phyloP scores from a whole-genome alignment of 169 alveolate species.

The Babesia gibsoni region DNA sequence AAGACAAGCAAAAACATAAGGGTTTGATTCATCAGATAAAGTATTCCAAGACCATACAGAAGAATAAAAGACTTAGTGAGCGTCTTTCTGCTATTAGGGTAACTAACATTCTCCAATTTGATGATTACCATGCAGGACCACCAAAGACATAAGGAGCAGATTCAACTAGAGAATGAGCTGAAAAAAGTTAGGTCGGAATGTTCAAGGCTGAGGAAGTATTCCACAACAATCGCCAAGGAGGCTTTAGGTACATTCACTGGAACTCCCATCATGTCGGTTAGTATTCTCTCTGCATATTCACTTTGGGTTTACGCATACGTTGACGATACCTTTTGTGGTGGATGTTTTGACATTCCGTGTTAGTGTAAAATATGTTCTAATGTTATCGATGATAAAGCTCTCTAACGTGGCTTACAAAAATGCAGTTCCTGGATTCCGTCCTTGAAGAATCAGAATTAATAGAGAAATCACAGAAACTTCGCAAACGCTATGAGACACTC shows the following conservation, averaged over 20 bases:
- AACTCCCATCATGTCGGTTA: neutral
- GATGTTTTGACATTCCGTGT: too few relatives aligned
- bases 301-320: too few relatives aligned
- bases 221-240: conserved; percentile 5
- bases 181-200: neutral
- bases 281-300: too few relatives aligned
- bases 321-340: too few relatives aligned
- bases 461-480: neutral
- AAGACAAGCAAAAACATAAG: too few relatives aligned
- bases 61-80: too few relatives aligned
- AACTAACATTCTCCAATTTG: too few relatives aligned
- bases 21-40: too few relatives aligned
- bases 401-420: neutral
- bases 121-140: neutral
- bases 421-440: conserved; percentile 11
- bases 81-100: too few relatives aligned
- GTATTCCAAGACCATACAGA: too few relatives aligned
- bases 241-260: neutral
- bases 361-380: too few relatives aligned
- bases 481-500: neutral
- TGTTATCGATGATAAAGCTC: too few relatives aligned
- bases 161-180: neutral
- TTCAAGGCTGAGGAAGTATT: neutral
- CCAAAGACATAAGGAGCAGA: neutral
- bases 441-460: neutral